phyloP scores from a whole-genome alignment of 208 protist species.

The Trypanosoma cruzi region DNA sequence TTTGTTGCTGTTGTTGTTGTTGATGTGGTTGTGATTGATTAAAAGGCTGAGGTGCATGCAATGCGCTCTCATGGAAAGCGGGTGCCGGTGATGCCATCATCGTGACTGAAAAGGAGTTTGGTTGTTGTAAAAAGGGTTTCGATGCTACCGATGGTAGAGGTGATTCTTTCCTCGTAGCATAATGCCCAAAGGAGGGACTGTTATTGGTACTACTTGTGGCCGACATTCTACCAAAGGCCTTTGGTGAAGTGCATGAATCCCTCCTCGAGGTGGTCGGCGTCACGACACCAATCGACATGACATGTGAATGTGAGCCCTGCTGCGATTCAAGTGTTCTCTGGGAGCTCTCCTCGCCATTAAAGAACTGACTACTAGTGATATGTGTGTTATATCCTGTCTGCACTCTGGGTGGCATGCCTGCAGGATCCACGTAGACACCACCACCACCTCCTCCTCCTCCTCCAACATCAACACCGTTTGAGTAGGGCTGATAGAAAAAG shows the following conservation, averaged over 20 bases:
- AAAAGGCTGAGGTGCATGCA: not conserved
- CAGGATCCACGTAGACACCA: not conserved
- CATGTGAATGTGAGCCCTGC: not conserved
- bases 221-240: conserved; percentile 3
- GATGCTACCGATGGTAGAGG: not conserved
- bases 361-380: not conserved
- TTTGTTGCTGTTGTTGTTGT: conserved; percentile 24
- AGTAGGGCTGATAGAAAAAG: conserved; percentile 15
- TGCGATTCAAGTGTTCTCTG: not conserved
- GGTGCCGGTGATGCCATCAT: conserved; percentile 2
- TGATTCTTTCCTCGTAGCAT: not conserved
- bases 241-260: conserved; percentile 5
- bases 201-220: not conserved
- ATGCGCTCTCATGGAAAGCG: conserved; percentile 12
- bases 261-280: conserved; percentile 1
- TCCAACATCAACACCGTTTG: too few relatives aligned
- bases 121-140: conserved; percentile 4
- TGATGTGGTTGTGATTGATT: conserved; percentile 5
- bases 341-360: conserved; percentile 1
- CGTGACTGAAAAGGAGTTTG: conserved; percentile 2
- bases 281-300: not conserved
- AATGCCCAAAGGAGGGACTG: not conserved
- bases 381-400: not conserved
- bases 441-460: too few relatives aligned
- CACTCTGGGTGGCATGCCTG: not conserved